Percentiles rank a stretch among this genome's conserved stretches.
phyloP scores from a whole-genome alignment of 306 rosid genomes.

The Gleditsia sinensis region DNA sequence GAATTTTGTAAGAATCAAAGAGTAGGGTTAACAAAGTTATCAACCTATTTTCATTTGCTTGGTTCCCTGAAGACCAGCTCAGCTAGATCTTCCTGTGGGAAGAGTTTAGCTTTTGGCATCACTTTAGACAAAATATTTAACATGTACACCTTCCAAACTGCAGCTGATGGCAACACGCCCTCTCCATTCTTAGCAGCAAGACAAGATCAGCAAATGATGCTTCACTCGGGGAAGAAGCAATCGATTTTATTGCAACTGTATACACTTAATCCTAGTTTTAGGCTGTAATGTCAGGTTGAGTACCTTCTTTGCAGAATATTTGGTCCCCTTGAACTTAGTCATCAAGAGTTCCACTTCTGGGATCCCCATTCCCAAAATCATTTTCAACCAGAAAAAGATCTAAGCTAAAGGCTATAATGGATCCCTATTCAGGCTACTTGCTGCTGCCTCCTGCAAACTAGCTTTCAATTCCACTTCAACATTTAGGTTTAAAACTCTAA shows the following conservation, averaged over 20 bases:
- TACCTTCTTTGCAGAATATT: not conserved
- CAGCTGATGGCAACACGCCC: constrained; percentile 68
- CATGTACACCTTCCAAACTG: constrained; percentile 57
- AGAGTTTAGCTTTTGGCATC: constrained; percentile 78
- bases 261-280: not conserved
- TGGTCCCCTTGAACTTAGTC: not conserved
- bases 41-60: constrained; percentile 77
- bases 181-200: constrained; percentile 78
- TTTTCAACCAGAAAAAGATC: not conserved
- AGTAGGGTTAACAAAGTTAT: constrained; percentile 32
- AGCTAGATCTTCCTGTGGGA: constrained; percentile 65
- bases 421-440: not conserved
- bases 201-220: constrained; percentile 47
- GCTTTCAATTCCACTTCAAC: not conserved
- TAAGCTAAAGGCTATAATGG: not conserved
- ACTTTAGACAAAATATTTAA: constrained; percentile 61
- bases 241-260: not conserved
- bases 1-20: constrained; percentile 10
- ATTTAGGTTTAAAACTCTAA: not conserved
- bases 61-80: constrained; percentile 65
- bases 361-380: not conserved
- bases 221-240: not conserved
- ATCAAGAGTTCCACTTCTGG: not conserved
- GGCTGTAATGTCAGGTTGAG: not conserved
- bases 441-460: not conserved